Percentiles rank a stretch among this genome's conserved stretches.
Evolutionary conservation across 2,329 filamentous ascomycete genomes (phyloP).

Genomic region (Penicillium sp.): DNA sequence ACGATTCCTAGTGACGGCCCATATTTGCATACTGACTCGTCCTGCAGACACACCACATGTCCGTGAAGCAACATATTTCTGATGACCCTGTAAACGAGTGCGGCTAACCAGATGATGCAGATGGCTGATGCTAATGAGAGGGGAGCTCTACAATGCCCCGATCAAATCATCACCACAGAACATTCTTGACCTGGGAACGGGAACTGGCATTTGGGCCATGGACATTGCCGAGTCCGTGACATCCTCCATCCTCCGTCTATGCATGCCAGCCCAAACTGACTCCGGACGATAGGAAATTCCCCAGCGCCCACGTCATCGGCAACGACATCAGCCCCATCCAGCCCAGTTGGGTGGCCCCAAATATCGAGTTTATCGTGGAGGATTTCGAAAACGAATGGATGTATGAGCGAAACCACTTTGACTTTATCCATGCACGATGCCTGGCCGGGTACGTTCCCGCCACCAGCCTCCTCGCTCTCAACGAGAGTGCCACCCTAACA

Average conservation of each 20-base stretch:
- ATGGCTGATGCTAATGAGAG: constrained; percentile 25
- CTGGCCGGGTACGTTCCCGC: constrained; percentile 25
- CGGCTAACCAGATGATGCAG: constrained; percentile 22
- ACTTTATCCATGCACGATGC: constrained; percentile 33
- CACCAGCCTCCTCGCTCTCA: constrained; percentile 1
- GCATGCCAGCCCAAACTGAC: constrained; percentile 1
- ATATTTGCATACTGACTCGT: constrained; percentile 4
- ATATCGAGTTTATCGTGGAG: constrained; percentile 33
- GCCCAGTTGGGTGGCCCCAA: constrained; percentile 32
- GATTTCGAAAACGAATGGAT: constrained; percentile 32
- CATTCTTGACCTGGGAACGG: constrained; percentile 44
- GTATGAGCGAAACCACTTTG: constrained; percentile 26
- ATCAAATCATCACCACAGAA: constrained; percentile 22
- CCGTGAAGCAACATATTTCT: constrained; percentile 1
- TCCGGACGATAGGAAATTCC: constrained; percentile 26
- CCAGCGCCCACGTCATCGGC: constrained; percentile 36
- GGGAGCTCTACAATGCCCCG: constrained; percentile 25
- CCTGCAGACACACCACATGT: constrained; percentile 21
- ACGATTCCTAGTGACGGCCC: neutral
- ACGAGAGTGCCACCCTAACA: constrained; percentile 1
- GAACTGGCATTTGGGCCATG: constrained; percentile 45
- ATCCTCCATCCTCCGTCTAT: neutral
- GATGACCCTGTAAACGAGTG: neutral
- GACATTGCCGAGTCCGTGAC: constrained; percentile 37
- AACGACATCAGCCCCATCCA: constrained; percentile 43